Evolutionary conservation across 106 monocot species (phyloP), one percentile per base, ranked within the genome.

Genomic region (Dioscorea alata): DNA sequence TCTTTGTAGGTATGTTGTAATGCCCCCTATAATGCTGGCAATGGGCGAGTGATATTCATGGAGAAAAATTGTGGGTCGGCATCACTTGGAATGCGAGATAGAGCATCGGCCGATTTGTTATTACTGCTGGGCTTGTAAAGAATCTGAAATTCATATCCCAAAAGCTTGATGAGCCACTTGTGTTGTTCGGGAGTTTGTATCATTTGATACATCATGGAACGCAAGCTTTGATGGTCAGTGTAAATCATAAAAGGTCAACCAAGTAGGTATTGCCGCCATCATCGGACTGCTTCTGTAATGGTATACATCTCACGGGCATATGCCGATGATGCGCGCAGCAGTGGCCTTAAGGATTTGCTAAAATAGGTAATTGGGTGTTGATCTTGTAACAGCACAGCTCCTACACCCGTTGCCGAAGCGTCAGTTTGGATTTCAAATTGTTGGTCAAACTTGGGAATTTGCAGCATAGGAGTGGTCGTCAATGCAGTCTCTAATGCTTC

Each of bases 221-320:
- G 33, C 0, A 74, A 16, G 16, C 69, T 56, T 4, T 48, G 13
- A 33, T 80, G 79, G 23, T 80, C 74, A 15, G 69, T 80, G 10
- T 23, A 21, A 2, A 73, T 62, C 20, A 51, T 6, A 5, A 79
- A 79, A 16, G 32, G 23, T 0, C 25, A 19, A 1, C 74, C 53
- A 12, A 69, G 15, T 1, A 80, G 33, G 49, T 80, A 74, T 8
- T 62, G 54, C 1, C 33, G n/a, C 79, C 74, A 68, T n/a, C 69
- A 24, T 0, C 42, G 6, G 10, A 42, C 5, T 10, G 42, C 42
- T 5, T 42, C 42, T 2, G 42, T 42, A 6, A 42, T 62, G 50
- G 8, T 49, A 16, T 0, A 69, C 79, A 1, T 35, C 50, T 17
- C 61, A 5, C 5, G 69, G 2, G 2, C 79, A 59, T 80, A 74